Base-by-base conservation (phyloP, 257 asterid genomes). In the Gentiana macrophylla region DNA sequence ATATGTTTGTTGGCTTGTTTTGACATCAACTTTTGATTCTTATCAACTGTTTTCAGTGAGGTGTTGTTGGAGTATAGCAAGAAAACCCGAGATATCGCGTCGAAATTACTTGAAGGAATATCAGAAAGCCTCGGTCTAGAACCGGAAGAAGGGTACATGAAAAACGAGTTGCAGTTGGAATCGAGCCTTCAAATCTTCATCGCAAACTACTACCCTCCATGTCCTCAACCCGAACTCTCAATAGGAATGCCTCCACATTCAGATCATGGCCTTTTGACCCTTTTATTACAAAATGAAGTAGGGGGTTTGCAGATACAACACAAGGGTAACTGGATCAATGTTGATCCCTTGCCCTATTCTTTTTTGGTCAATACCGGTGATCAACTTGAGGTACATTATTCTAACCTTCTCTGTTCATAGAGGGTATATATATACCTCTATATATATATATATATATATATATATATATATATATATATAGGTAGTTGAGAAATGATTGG, bases 231-330 rank as follows among this genome's bases (percentile, higher is more conserved):
- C 6, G 78, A 82, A 2, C 68, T 60, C 11, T 88, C 87, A 24
- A 49, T 88, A 55, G 97, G 97, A 24, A n/a, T 88, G 62, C 71
- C 80, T 6, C 80, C 94, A 0, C 96, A 88, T 65, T 82, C 96
- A 0, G 94, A 88, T 46, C 94, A 82, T 53, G 94, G 96, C 6
- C 94, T 88, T 38, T 64, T 88, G 46, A 84, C 96, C 13, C 71
- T 88, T 53, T 83, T 88, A 55, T 65, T 82, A 1, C 70, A 84
- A 56, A 87, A 84, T 62, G 79, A 63, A 37, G 84, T 80, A 0
- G 75, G 78, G 1, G 96, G 94, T 2, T 73, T 87, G 1, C 86
- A 87, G 62, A 72, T 87, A 47, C 86, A 78, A 12, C 90, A 80
- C 13, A 52, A 62, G 1, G 87, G 86, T 2, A 64, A 56, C 44